These are phyloP conservation scores for Phytophthora meadii DNA, from an alignment of 352 stramenopile species.

Conservation along the genomic window DNA sequence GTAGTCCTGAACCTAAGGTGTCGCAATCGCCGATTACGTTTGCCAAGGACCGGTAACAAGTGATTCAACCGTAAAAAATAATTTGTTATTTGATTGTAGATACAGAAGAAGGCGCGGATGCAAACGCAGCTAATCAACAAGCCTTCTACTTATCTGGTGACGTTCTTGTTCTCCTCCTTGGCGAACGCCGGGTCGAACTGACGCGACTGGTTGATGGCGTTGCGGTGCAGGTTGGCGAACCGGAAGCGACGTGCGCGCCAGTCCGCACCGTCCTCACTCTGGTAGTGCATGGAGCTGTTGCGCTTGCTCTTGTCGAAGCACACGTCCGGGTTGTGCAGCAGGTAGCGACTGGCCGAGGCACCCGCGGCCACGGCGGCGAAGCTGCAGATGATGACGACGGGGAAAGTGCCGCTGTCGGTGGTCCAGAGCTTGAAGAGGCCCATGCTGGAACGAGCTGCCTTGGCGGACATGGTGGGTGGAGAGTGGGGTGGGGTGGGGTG, in stretches of 20 bases:
- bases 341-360: constrained; percentile 37
- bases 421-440: constrained; percentile 59
- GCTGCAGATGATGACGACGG: constrained; percentile 48
- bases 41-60: too few species aligned
- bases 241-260: constrained; percentile 57
- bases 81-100: too few species aligned
- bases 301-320: constrained; percentile 50
- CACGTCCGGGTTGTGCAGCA: constrained; percentile 46
- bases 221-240: constrained; percentile 57
- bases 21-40: too few species aligned
- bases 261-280: constrained; percentile 33
- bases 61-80: too few species aligned
- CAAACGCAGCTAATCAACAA: too few species aligned
- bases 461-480: constrained; percentile 29
- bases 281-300: constrained; percentile 46
- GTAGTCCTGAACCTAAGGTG: too few species aligned
- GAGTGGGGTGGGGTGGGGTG: constrained; percentile 18
- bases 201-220: constrained; percentile 70
- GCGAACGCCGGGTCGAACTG: constrained; percentile 60
- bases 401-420: constrained; percentile 57
- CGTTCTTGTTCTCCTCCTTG: constrained; percentile 60
- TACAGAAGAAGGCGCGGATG: too few species aligned
- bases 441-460: constrained; percentile 40
- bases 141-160: constrained; percentile 15
- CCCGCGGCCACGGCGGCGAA: constrained; percentile 41